These are phyloP conservation scores for Arthrobotrys iridis DNA, from an alignment of 2,329 filamentous ascomycete species.

Conservation along the genomic window DNA sequence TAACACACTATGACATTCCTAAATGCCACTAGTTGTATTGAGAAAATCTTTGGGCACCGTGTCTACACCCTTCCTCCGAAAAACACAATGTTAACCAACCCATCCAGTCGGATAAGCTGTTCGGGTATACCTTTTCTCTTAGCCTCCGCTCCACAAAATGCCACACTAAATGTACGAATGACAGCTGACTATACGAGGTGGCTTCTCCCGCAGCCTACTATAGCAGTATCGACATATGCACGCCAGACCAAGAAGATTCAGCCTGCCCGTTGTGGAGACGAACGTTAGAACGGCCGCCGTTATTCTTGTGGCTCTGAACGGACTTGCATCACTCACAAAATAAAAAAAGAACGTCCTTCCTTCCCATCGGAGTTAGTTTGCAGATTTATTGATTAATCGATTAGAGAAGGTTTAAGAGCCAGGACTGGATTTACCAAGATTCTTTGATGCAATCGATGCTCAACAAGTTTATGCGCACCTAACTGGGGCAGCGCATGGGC, in stretches of 20 bases:
- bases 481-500: not conserved
- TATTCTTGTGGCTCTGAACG: not conserved
- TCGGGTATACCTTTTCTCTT: conserved; percentile 14
- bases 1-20: conserved; percentile 4
- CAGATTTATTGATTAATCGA: not conserved
- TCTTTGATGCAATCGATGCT: not conserved
- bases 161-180: not conserved
- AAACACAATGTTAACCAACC: not conserved
- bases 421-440: not conserved
- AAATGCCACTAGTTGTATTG: not conserved
- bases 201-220: not conserved
- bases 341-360: not conserved
- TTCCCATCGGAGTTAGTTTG: not conserved
- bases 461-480: not conserved
- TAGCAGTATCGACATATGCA: not conserved
- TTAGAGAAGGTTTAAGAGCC: conserved; percentile 2
- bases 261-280: conserved; percentile 20
- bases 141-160: not conserved
- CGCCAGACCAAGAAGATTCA: conserved; percentile 2
- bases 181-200: conserved; percentile 17
- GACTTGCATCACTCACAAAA: conserved; percentile 5
- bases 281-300: not conserved
- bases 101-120: conserved; percentile 6
- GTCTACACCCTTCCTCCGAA: not conserved
- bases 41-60: not conserved